phyloP scores from a whole-genome alignment of 2,329 filamentous ascomycete species.

The Ceratocystis colombiana region DNA sequence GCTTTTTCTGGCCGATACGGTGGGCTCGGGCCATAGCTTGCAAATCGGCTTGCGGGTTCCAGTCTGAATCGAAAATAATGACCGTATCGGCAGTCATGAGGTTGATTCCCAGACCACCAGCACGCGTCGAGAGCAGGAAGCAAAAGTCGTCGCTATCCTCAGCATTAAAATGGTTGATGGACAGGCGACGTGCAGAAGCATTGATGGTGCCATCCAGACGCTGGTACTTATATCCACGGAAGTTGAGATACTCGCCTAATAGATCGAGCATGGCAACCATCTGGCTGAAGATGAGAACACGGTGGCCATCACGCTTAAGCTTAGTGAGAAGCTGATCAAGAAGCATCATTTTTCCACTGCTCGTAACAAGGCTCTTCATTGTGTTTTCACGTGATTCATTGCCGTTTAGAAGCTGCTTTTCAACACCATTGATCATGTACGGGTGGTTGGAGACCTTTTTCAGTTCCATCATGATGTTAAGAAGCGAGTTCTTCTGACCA shows the following conservation, averaged over 20 bases:
- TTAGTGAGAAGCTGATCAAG: slow-evolving; percentile 92
- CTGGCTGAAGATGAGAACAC: slow-evolving; percentile 95
- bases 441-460: slow-evolving; percentile 99
- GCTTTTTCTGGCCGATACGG: slow-evolving; percentile 90
- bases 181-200: slow-evolving; percentile 74
- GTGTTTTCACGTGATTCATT: slow-evolving; percentile 77
- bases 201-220: slow-evolving; percentile 91
- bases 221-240: slow-evolving; percentile 91
- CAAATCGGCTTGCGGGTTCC: slow-evolving; percentile 96
- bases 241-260: slow-evolving; percentile 81
- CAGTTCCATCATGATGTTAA: slow-evolving; percentile 99
- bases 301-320: slow-evolving; percentile 83
- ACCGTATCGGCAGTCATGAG: slow-evolving; percentile 98
- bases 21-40: slow-evolving; percentile 98
- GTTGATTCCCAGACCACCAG: slow-evolving; percentile 96
- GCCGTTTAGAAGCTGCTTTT: slow-evolving; percentile 75
- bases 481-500: slow-evolving; percentile 84
- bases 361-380: slow-evolving; percentile 85
- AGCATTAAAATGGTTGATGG: slow-evolving; percentile 98
- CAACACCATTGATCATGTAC: slow-evolving; percentile 92
- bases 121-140: slow-evolving; percentile 87
- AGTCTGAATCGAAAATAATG: slow-evolving; percentile 94
- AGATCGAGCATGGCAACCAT: slow-evolving; percentile 99
- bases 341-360: slow-evolving; percentile 99
- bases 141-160: slow-evolving; percentile 92